Conservation (phyloP, 495 filamentous ascomycete genomes). For the Friedmanniomyces simplex region DNA sequence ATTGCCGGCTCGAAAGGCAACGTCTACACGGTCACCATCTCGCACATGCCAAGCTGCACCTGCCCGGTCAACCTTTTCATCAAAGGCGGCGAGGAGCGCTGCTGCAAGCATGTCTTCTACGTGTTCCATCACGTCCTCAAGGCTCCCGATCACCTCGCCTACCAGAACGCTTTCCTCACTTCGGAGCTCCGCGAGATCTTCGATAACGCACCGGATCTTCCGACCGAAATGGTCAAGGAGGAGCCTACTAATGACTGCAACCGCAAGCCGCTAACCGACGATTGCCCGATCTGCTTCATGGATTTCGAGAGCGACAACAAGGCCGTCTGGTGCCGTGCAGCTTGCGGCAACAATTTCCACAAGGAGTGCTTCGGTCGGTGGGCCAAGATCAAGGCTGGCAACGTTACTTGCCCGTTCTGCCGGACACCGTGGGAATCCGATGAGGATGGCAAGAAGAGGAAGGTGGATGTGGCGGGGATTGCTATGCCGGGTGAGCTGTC, state of each 20-base stretch:
- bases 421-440: conserved; percentile 52
- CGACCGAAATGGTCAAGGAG: conserved; percentile 19
- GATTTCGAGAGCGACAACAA: conserved; percentile 42
- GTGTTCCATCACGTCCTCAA: conserved; percentile 56
- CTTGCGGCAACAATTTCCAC: conserved; percentile 72
- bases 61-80: conserved; percentile 39
- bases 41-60: conserved; percentile 49
- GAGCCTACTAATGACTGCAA: conserved; percentile 30
- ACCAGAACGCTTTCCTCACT: conserved; percentile 62
- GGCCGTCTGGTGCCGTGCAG: conserved; percentile 58
- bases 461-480: conserved; percentile 11
- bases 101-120: conserved; percentile 68
- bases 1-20: conserved; percentile 70
- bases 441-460: conserved; percentile 35
- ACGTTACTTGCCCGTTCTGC: conserved; percentile 56
- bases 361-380: conserved; percentile 60
- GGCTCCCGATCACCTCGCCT: conserved; percentile 50
- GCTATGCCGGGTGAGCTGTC: conserved; percentile 17
- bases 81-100: conserved; percentile 47
- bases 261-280: conserved; percentile 53
- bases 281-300: conserved; percentile 71
- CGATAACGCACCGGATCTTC: conserved; percentile 38
- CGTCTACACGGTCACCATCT: conserved; percentile 54
- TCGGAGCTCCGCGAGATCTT: conserved; percentile 56
- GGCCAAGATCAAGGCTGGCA: conserved; percentile 40